Evolutionary conservation across 2,329 filamentous ascomycete species (phyloP).

Genomic region (Xylariales sp.): DNA sequence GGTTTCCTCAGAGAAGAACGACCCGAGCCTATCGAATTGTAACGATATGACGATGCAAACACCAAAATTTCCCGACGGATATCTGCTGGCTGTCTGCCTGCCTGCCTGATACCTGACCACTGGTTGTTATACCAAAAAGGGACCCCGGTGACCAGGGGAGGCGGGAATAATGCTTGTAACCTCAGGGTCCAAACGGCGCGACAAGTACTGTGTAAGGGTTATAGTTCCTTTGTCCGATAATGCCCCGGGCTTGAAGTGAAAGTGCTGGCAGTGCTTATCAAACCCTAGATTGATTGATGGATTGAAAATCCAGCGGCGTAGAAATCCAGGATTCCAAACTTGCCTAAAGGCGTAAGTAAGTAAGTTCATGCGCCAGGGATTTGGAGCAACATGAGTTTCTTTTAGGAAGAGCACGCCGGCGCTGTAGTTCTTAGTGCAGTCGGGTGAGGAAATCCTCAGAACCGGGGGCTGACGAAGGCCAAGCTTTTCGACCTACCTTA

Average conservation of each 20-base stretch:
- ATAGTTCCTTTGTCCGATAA: neutral
- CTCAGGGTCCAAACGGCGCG: slow-evolving; percentile 1
- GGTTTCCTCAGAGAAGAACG: slow-evolving; percentile 9
- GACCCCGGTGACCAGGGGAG: neutral
- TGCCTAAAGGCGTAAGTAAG: neutral
- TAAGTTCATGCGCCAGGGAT: no score
- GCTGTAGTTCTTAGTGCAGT: no score
- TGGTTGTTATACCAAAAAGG: slow-evolving; percentile 5
- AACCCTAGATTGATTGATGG: neutral
- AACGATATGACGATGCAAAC: slow-evolving; percentile 7
- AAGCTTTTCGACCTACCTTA: neutral
- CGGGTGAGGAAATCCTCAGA: no score
- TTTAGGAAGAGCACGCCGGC: no score
- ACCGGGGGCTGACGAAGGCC: neutral
- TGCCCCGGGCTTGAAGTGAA: neutral
- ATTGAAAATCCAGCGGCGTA: slow-evolving; percentile 3
- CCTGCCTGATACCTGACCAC: slow-evolving; percentile 5
- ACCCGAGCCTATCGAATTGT: slow-evolving; percentile 11
- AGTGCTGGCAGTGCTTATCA: slow-evolving; percentile 4
- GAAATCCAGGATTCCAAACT: neutral
- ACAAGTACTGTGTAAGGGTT: slow-evolving; percentile 1
- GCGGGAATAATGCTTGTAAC: slow-evolving; percentile 1
- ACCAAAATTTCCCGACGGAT: slow-evolving; percentile 8
- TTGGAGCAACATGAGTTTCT: no score
- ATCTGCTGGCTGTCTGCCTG: slow-evolving; percentile 10